Evolutionary conservation across 495 filamentous ascomycete species (phyloP), one percentile per base, ranked within the genome.

Genomic region (Aspergillus nanangensis): DNA sequence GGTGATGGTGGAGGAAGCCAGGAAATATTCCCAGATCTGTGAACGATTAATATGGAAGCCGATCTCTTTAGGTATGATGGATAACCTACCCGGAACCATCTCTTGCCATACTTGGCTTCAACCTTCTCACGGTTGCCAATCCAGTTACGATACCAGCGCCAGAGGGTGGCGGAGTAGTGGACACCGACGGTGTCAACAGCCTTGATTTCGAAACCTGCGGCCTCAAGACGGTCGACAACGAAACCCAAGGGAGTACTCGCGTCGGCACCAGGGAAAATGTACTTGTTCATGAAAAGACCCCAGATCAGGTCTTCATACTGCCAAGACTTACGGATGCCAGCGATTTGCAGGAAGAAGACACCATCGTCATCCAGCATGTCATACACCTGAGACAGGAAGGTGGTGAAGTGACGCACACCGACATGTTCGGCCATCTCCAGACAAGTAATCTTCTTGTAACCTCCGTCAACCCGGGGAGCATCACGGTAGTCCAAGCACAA

Each of bases 131-230:
- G 77, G 78, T 97, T 98, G 64, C 77, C 93, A 65, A 97, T 77
- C 93, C 93, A 98, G 77, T 98, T 98, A 54, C 93, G 78, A 75
- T 98, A 98, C 93, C 93, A 98, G 60, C 88, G 82, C 93, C 93
- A 98, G 35, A 98, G 72, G 25, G 93, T 98, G 41, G 91, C 90
- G 27, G 89, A 95, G 70, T 98, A 98, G 73, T 98, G 93, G 32
- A 98, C 90, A 56, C 90, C 91, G 55, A 95, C 81, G 39, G 88
- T 96, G 61, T 96, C 88, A 53, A 92, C 61, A 32, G 65, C 57
- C 63, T 77, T 79, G 52, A 79, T 67, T 53, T 79, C 75, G 42
- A 79, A 86, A 19, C 82, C 82, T 25, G 82, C 78, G 41, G 70
- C 79, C 67, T 86, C 82, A 21, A 86, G 72, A 49, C 73, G 71